Conservation (phyloP, 208 protist species). For the Acanthamoeba sp. region DNA sequence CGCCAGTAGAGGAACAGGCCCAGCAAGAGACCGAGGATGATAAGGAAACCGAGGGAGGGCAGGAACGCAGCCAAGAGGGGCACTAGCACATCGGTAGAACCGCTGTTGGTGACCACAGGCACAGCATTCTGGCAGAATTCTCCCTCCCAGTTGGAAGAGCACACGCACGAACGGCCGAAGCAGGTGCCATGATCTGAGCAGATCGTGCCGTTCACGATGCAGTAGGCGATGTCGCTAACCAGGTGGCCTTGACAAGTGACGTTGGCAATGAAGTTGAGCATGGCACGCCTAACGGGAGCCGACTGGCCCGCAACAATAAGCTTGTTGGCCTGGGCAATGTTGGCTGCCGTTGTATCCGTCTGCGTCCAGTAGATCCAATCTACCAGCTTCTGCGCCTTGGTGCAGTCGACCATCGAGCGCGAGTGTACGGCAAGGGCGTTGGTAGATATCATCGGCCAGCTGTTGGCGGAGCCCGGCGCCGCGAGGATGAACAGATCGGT, state of each 20-base stretch:
- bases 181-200: not conserved
- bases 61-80: not conserved
- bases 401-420: not conserved
- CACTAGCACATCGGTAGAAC: not conserved
- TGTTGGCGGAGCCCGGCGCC: not conserved
- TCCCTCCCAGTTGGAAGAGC: not conserved
- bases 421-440: not conserved
- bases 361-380: constrained; percentile 26
- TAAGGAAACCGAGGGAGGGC: not conserved
- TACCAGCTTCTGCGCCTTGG: not conserved
- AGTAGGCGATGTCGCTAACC: not conserved
- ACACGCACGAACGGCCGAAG: not conserved
- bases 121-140: too few relatives aligned
- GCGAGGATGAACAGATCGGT: not conserved
- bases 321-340: not conserved
- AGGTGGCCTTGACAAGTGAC: not conserved
- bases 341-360: not conserved
- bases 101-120: not conserved
- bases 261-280: not conserved
- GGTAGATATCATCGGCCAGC: constrained; percentile 10
- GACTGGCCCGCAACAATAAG: not conserved
- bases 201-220: constrained; percentile 26
- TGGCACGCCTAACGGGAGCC: not conserved
- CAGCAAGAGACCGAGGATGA: not conserved
- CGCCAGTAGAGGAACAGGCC: not conserved